Evolutionary conservation across 345 rosid genomes (phyloP), one percentile per base, ranked within the genome.

Genomic region (Barbarea vulgaris): DNA sequence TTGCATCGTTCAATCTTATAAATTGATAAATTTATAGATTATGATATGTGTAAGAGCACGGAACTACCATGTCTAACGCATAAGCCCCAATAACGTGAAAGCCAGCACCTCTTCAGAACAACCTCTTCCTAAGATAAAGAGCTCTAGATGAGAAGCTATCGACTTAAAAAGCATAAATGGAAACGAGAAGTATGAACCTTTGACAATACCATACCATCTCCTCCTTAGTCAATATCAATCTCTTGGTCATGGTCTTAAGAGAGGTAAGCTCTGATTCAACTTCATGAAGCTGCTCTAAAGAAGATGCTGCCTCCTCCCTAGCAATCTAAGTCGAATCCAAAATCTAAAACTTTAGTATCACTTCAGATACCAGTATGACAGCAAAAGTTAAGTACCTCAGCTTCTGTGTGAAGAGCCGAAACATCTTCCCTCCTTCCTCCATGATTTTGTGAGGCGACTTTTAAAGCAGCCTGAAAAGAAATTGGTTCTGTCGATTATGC

Each of bases 31-130:
- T 19, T 57, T 13, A 5, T 22, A 39, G 33, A 61, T 24, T 37
- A 22, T 41, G 60, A 22, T 18, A 39, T 39, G 28, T 51, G 44
- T 48, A 31, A 33, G 52, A 36, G 60, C 22, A 30, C 66, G 25
- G 18, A 17, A 72, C 61, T 87, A 92, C 99, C 99, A 60, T 92
- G 82, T 73, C 74, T 81, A 50, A 87, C 87, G 56, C 94, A 90
- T 83, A 90, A 83, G 76, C 85, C 85, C 99, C 99, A 92, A 80
- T 95, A 92, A 22, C 93, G 91, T 75, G 99, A 97, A 83, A 95
- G 97, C 99, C 99, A 95, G 78, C 98, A 95, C 77, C 99, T 95
- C 93, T 92, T 95, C 75, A 95, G 62, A 69, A 90, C 91, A 67
- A 95, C 92, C 78, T 95, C 99, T 80, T 95, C 99, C 99, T 95